Evolutionary conservation across 106 monocot species (phyloP), one percentile per base, ranked within the genome.

Genomic region (Iris macrosiphon): DNA sequence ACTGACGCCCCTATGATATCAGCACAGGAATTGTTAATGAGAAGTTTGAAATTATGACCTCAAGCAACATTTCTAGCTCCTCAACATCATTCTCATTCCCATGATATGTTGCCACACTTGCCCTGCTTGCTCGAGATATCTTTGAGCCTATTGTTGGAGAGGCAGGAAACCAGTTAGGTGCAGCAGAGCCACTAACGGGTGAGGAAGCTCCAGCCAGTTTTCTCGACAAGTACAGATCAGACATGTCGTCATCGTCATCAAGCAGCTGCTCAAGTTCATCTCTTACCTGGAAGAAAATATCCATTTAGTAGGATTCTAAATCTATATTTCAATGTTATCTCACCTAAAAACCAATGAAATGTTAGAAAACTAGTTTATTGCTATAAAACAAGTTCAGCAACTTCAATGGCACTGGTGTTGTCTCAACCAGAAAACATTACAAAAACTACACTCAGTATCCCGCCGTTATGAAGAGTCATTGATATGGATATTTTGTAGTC

Each of bases 161-260:
- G n/a, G 48, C 55, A 65, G 73, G 64, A 24, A 67, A 44, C 80
- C 80, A 90, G 31, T 72, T 75, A 31, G 80, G 73, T 18, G 61
- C 64, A 63, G 68, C 74, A 69, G 69, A 77, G 15, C 67, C 77
- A 75, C 80, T 81, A 8, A 69, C 24, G 59, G 90, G 80, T 40
- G 90, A 84, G 45, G 81, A 67, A 28, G 67, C 64, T 55, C 69
- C 75, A 56, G 72, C 61, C 62, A 88, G 37, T 60, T 94, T 94
- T 69, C 88, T 84, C 38, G 94, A 85, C 47, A 94, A 72, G 66
- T 94, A 94, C 60, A 94, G 84, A 66, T 88, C 94, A 61, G 88
- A 88, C 94, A 94, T 94, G 71, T 88, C 88, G 66, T 94, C 84
- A 35, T 88, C 94, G 52, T 94, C 94, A 60, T 94, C 94, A 28